These are phyloP conservation scores for Amaranthus palmeri DNA, from an alignment of 148 eudicot species.

Conservation along the genomic window DNA sequence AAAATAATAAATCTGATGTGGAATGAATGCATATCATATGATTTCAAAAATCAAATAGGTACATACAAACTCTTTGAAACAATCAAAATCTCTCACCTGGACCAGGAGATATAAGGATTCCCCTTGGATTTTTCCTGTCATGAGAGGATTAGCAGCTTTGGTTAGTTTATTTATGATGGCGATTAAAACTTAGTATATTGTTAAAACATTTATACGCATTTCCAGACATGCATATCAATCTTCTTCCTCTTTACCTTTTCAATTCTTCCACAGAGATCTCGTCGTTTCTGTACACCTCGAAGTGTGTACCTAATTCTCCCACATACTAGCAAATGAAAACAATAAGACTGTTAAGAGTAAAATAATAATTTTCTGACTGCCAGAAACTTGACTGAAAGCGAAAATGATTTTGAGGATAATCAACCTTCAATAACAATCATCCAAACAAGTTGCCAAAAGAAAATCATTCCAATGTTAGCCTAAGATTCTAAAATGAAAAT, in stretches of 20 bases:
- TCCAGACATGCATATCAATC: not conserved
- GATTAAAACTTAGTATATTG: not conserved
- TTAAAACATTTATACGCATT: not conserved
- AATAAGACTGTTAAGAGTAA: not conserved
- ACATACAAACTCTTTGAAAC: not conserved
- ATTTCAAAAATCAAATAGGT: not conserved
- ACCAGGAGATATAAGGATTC: slow-evolving; percentile 93
- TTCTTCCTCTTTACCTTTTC: slow-evolving; percentile 42
- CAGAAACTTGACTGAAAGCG: not conserved
- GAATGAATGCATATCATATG: not conserved
- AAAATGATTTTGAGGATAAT: not conserved
- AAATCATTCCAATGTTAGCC: not conserved
- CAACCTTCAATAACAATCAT: not conserved
- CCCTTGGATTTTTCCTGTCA: slow-evolving; percentile 88
- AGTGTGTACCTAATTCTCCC: slow-evolving; percentile 81
- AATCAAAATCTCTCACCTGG: slow-evolving; percentile 53
- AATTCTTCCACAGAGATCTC: slow-evolving; percentile 89
- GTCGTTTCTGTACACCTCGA: slow-evolving; percentile 91
- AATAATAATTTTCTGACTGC: not conserved
- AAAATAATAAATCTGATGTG: not conserved
- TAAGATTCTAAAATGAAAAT: not conserved
- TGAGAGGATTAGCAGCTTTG: slow-evolving; percentile 1
- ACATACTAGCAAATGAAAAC: slow-evolving; percentile 46
- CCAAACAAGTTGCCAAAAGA: not conserved
- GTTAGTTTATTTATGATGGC: not conserved